These are phyloP conservation scores for Starmera quercuum DNA, from an alignment of 805 yeast genomes.

Conservation along the genomic window DNA sequence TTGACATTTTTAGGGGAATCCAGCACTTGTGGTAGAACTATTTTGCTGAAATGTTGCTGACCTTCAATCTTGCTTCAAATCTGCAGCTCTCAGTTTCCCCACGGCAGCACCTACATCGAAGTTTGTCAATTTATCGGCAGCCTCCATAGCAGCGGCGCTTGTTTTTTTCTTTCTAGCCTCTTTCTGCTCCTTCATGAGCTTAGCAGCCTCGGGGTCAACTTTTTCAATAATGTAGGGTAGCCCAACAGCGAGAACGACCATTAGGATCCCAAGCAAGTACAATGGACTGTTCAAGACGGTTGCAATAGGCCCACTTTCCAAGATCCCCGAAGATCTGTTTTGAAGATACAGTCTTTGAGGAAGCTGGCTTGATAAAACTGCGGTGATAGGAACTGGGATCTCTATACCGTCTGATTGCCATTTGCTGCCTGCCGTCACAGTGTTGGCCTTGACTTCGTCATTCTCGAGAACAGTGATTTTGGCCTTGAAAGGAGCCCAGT, in stretches of 20 bases:
- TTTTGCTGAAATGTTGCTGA: neutral
- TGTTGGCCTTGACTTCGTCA: slow-evolving; percentile 7
- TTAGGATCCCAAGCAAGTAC: slow-evolving; percentile 25
- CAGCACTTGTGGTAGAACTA: neutral
- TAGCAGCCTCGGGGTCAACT: slow-evolving; percentile 33
- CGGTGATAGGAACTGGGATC: slow-evolving; percentile 15
- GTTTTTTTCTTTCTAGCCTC: neutral
- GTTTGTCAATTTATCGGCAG: slow-evolving; percentile 1
- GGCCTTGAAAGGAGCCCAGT: slow-evolving; percentile 15
- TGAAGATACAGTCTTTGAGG: slow-evolving; percentile 28
- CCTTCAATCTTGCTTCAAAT: neutral
- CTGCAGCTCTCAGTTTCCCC: neutral
- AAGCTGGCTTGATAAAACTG: slow-evolving; percentile 16
- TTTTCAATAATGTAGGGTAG: slow-evolving; percentile 30
- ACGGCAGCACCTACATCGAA: neutral
- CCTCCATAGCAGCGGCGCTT: neutral
- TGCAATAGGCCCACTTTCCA: slow-evolving; percentile 29
- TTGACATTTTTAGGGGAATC: neutral
- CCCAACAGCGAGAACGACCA: slow-evolving; percentile 17
- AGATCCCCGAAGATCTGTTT: slow-evolving; percentile 23
- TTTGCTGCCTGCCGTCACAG: slow-evolving; percentile 7
- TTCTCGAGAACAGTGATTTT: slow-evolving; percentile 10
- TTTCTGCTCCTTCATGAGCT: slow-evolving; percentile 23
- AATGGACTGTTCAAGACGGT: slow-evolving; percentile 27
- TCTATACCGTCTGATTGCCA: slow-evolving; percentile 3